Evolutionary conservation across 768 basidiomycete species (phyloP).

Genomic region (Russula compacta): DNA sequence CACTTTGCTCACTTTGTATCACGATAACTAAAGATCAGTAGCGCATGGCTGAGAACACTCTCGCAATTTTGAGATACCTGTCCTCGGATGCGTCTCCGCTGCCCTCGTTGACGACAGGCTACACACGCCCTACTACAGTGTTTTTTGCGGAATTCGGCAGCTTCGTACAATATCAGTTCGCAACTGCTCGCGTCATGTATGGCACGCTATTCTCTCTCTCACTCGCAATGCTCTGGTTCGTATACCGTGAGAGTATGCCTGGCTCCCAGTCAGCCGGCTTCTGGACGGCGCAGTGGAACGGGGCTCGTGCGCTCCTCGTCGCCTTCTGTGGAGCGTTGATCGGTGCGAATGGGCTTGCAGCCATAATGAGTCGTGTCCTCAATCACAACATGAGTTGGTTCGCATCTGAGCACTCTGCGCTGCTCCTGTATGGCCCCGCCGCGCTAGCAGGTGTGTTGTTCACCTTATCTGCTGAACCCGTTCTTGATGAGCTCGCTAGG

Average conservation of each 20-base stretch:
- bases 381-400: conserved; percentile 84
- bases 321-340: conserved; percentile 51
- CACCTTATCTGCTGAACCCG: not conserved
- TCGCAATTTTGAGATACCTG: conserved; percentile 69
- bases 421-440: conserved; percentile 69
- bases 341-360: conserved; percentile 61
- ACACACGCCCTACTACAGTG: conserved; percentile 51
- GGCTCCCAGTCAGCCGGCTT: conserved; percentile 22
- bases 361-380: conserved; percentile 52
- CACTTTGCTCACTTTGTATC: too few species aligned
- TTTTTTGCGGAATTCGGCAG: conserved; percentile 66
- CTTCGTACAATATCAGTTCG: conserved; percentile 69
- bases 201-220: conserved; percentile 39
- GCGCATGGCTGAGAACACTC: conserved; percentile 85
- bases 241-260: conserved; percentile 30
- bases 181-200: conserved; percentile 60
- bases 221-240: conserved; percentile 34
- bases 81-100: conserved; percentile 62
- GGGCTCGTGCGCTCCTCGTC: conserved; percentile 39
- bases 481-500: conserved; percentile 33
- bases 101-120: conserved; percentile 47
- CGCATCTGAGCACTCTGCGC: conserved; percentile 49
- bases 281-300: conserved; percentile 35
- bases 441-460: conserved; percentile 52
- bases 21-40: conserved; percentile 25